Base-by-base conservation (phyloP, 129 eudicot species). In the Saposhnikovia divaricata region DNA sequence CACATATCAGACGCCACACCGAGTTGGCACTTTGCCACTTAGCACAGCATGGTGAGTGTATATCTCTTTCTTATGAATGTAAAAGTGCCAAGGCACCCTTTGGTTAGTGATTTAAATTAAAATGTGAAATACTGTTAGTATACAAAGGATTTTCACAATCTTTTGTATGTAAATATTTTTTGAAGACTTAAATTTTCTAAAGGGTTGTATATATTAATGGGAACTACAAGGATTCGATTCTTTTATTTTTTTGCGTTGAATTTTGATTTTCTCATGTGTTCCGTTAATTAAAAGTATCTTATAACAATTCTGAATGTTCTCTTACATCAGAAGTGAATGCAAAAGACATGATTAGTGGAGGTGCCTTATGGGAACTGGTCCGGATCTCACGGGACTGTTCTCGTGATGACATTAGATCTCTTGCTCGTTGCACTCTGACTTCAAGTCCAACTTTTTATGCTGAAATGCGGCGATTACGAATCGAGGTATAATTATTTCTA, bases 1-100 rank as follows among this genome's bases (percentile, higher is more conserved):
- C 98, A 47, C 80, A 88, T 68, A 95, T 95, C 19, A 85, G 98
- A 65, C 96, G 98, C 51, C 98, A 95, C 82, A 90, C 87, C 71
- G 98, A 95, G 90, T 92, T 95, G 43, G 98, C 98, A 9, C 97
- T 95, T 70, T 95, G 98, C 88, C 97, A 95, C 87, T 82, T 95
- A 83, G 98, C 98, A 78, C 98, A 93, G 79, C 98, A 91, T 40
- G 98, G 98, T 93, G 82, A 77, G 83, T 80, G 11, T 23, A n/a
- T 28, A 59, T 75, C 46, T 25, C 34, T 75, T 43, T 21, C 10
- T 8, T 40, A 6, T 72, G 25, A 40, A 19, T 40, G 25, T 72
- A n/a, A 15, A 31, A 39, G 27, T 34, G 15, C 47, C 45, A 38
- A n/a, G 19, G 8, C 31, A 34, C 27, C 21, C 14, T 18, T 72